Base-by-base conservation (phyloP, 2,329 filamentous ascomycete genomes). In the Colletotrichum phormii region DNA sequence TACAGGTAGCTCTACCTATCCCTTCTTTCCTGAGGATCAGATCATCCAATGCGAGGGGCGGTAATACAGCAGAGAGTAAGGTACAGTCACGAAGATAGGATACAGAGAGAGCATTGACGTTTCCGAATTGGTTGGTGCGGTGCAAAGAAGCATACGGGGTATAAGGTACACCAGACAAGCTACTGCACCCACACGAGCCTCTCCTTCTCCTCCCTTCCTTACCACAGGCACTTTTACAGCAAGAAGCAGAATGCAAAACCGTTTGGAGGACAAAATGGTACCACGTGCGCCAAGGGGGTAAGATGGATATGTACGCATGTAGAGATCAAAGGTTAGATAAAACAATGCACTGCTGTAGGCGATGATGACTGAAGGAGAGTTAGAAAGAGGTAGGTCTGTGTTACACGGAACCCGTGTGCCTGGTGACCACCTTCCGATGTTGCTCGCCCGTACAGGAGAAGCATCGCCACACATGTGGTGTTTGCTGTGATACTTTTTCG, bases 131-230 rank as follows among this genome's bases (percentile, higher is more conserved):
- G 31, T 18, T 24, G 22, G 37, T 37, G 31, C 18, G 58, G 42
- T 49, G 42, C 18, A 9, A 49, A 11, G n/a, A 29, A 29, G 4
- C 26, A 29, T 29, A 29, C 26, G 26, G 3, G 3, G 18, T 63
- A 42, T 33, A 11, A 55, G 13, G 12, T n/a, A 61, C n/a, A 26
- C 65, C 37, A 61, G 46, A 55, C 35, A 61, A 35, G 57, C 63
- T 60, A 61, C 64, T 71, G 68, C 57, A 67, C 59, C 35, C 49
- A 71, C 64, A 67, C 57, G 29, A 51, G 35, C 51, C 31, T 18
- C 15, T 49, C 35, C 22, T 18, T 8, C 42, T 55, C 49, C 8
- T 46, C 42, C 42, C 18, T 7, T 22, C 18, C 18, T 18, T 49
- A 3, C 42, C n/a, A 2, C 15, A n/a, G 18, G 18, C n/a, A 22